A percentile compares a stretch with the other conserved stretches of the same genome.
phyloP scores from a whole-genome alignment of 305 asterid species.

The Fraxinus ornus region DNA sequence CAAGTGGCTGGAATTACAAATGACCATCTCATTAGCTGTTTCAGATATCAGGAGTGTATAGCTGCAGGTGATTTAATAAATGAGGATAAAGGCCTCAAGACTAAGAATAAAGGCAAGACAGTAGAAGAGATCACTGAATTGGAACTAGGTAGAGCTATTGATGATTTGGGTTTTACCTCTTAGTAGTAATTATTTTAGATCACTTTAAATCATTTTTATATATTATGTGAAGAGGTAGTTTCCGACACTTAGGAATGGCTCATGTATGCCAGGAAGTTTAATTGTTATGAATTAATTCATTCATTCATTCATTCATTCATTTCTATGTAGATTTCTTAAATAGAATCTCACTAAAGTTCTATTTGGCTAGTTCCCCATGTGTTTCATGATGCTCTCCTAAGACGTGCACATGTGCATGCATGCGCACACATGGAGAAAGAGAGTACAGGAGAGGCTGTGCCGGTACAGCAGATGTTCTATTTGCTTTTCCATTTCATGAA shows the following conservation, averaged over 20 bases:
- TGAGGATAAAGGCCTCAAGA: slow-evolving; percentile 35
- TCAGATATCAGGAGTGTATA: slow-evolving; percentile 55
- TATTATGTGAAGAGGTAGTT: slow-evolving; percentile 32
- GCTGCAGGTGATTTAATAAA: slow-evolving; percentile 32
- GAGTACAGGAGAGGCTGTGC: background rate
- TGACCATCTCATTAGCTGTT: slow-evolving; percentile 72
- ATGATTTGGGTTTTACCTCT: slow-evolving; percentile 50
- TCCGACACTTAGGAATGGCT: slow-evolving; percentile 32
- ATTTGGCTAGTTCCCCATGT: background rate
- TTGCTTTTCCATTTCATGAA: background rate
- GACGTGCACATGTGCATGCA: background rate
- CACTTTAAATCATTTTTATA: slow-evolving; percentile 30
- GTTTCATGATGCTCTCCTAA: background rate
- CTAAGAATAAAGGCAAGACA: slow-evolving; percentile 37
- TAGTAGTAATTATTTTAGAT: slow-evolving; percentile 25
- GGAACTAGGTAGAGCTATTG: slow-evolving; percentile 54
- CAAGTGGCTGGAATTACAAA: slow-evolving; percentile 78
- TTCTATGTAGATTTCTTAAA: background rate
- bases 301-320: background rate
- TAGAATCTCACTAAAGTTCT: background rate
- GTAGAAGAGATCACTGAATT: slow-evolving; percentile 41
- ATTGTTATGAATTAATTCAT: background rate
- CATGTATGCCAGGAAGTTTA: background rate
- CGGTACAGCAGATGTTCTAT: background rate
- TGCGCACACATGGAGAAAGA: background rate